These are phyloP conservation scores for Eragrostis curvula DNA, from an alignment of 176 grass and related monocot species.

Conservation along the genomic window DNA sequence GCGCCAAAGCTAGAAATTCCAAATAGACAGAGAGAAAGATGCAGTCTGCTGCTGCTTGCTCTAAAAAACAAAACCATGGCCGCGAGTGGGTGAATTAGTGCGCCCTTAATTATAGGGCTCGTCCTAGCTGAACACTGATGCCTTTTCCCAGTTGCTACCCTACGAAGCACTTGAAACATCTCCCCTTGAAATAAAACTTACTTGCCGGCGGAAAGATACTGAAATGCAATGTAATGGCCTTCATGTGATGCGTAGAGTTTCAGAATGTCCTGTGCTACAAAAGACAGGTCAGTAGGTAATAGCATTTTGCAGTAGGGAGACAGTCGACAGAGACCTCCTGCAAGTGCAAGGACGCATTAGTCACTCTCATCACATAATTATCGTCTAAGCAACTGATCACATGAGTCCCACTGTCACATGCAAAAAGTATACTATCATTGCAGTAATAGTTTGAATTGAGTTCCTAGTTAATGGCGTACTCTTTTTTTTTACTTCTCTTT, in stretches of 20 bases:
- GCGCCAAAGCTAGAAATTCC: slow-evolving; percentile 58
- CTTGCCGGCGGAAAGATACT: slow-evolving; percentile 31
- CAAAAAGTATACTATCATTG: slow-evolving; percentile 36
- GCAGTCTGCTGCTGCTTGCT: slow-evolving; percentile 52
- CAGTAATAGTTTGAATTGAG: slow-evolving; percentile 27
- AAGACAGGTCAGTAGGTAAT: slow-evolving; percentile 21
- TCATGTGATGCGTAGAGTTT: slow-evolving; percentile 52
- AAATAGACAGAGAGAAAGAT: slow-evolving; percentile 47
- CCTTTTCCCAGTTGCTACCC: slow-evolving; percentile 42
- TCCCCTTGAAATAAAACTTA: slow-evolving; percentile 29
- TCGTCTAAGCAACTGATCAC: slow-evolving; percentile 47
- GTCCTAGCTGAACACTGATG: slow-evolving; percentile 35
- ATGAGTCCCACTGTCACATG: slow-evolving; percentile 50
- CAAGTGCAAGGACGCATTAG: slow-evolving; percentile 43
- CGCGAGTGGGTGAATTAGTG: slow-evolving; percentile 47
- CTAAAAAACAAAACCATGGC: slow-evolving; percentile 55
- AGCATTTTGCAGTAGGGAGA: slow-evolving; percentile 30
- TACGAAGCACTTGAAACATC: slow-evolving; percentile 41
- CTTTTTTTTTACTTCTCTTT: not conserved
- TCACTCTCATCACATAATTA: slow-evolving; percentile 58
- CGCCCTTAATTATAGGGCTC: slow-evolving; percentile 51
- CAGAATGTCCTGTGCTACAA: slow-evolving; percentile 32
- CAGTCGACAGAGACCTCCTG: slow-evolving; percentile 9
- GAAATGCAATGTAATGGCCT: slow-evolving; percentile 40
- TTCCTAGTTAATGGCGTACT: slow-evolving; percentile 23